Base-by-base conservation (phyloP, 1,284 basidiomycete genomes). In the Anthracocystis panici-leucophaei region DNA sequence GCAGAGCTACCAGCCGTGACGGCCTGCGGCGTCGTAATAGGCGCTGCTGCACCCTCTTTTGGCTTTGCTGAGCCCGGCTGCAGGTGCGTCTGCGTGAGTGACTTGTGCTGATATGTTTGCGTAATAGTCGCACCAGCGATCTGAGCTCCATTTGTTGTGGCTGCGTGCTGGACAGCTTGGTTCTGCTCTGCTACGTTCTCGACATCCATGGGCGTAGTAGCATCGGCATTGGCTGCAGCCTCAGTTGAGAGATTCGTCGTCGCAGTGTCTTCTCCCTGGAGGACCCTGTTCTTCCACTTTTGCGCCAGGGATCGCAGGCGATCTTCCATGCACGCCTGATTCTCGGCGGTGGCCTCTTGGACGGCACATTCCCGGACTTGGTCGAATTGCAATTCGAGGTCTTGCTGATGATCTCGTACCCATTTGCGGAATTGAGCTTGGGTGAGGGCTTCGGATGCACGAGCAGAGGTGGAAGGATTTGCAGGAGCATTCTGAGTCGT, bases 301-400 rank as follows among this genome's bases (percentile, higher is more conserved):
- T 51, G 63, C 25, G 33, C 55, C 16, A 72, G 27, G 18, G 33
- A 29, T 31, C 51, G 48, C 4, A 73, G 42, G 23, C 54, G 56
- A 10, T 65, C 53, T 0, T 74, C 65, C 44, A 65, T 74, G 35
- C 33, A 53, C 8, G 54, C 58, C 29, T 61, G 45, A 23, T 48
- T 61, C 23, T 65, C 71, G 9, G 31, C 41, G n/a, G 51, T 56
- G 16, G 71, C 65, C 35, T 68, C 65, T 9, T 50, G 50, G 11
- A 74, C 61, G 10, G 62, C 62, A 14, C 54, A 46, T 9, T 65
- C 65, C 51, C 57, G 58, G 62, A 48, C 14, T 23, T 74, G 62
- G n/a, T 74, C 71, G 31, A 74, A 23, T 3, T 31, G 65, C 21
- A 57, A 33, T 50, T 68, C 65, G 31, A 74, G 49, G 51, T 65